Evolutionary conservation across 2,329 filamentous ascomycete species (phyloP), one percentile per base, ranked within the genome.

Genomic region (Byssochlamys sp.): DNA sequence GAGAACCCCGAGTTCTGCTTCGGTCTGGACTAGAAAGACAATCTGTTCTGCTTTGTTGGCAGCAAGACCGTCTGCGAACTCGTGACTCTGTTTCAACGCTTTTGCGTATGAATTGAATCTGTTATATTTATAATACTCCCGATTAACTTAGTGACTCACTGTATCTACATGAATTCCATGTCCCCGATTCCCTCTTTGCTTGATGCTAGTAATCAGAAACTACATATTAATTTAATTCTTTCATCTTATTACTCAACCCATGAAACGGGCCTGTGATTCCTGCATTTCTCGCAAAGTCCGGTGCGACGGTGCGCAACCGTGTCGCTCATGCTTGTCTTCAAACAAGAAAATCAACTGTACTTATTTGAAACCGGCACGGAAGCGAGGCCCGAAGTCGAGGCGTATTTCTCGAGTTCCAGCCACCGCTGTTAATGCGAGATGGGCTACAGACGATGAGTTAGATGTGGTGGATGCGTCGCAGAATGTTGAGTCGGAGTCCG

Each of bases 201-300:
- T 7, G 29, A 31, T 31, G 29, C 29, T 31, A 31, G 2, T 31
- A 31, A 1, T 6, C 11, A 31, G 6, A 10, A 31, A 39, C 35
- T 45, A 24, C n/a, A 5, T 9, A 45, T 5, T 45, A 19, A 7
- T 24, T 3, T 24, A 10, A 6, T 45, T n/a, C 9, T 19, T 9
- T 45, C 19, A n/a, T 7, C 39, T 45, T 48, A 57, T 58, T 55
- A 57, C 50, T n/a, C 52, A 52, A 55, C 55, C 63, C 39, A 63
- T 63, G 25, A 70, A 69, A 64, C 60, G 65, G 59, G 67, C 68
- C 49, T 69, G 67, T 52, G 68, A 70, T 59, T 58, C 54, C 27
- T 70, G 66, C 27, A 70, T 69, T 45, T 61, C 61, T 45, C 65
- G 68, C 33, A 70, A 70, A 61, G 63, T 70, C 11, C 68, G 66